Conservation (phyloP, 2,329 filamentous ascomycete species). For the Magnaporthales sp. region DNA sequence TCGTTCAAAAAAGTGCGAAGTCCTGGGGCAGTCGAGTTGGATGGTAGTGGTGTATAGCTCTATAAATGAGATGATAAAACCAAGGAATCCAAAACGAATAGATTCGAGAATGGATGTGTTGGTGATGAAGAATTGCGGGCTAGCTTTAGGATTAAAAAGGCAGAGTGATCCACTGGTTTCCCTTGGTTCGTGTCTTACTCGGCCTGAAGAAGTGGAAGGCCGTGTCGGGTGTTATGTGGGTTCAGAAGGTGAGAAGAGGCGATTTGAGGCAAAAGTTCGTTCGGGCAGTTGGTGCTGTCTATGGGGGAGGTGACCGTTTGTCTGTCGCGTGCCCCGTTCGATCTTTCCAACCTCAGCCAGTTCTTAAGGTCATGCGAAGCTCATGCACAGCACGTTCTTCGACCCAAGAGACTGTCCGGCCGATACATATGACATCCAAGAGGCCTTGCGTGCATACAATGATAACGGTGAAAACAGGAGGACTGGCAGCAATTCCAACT, state of each 20-base stretch:
- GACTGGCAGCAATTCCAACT: not conserved
- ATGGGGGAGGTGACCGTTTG: not conserved
- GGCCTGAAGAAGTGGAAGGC: not conserved
- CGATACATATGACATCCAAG: not conserved
- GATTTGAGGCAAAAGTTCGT: not conserved
- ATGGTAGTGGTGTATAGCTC: not conserved
- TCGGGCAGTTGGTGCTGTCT: not conserved
- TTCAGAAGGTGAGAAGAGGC: not conserved
- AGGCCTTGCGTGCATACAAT: not conserved
- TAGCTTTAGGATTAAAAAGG: not conserved
- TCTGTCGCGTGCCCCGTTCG: not conserved
- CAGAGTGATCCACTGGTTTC: not conserved
- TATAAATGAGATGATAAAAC: conserved; percentile 1
- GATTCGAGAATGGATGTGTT: not conserved
- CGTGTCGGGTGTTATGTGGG: not conserved
- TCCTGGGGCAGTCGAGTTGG: not conserved
- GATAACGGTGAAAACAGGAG: not conserved
- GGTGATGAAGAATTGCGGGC: not conserved
- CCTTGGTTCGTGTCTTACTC: not conserved
- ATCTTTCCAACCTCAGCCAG: not conserved
- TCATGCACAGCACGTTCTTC: not conserved
- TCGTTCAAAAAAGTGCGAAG: not conserved
- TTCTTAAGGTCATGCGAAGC: not conserved
- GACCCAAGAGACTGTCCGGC: not conserved
- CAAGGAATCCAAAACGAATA: conserved; percentile 5